Conservation (phyloP, 1,139 yeast species). For the Magnusiomyces clavatus region DNA sequence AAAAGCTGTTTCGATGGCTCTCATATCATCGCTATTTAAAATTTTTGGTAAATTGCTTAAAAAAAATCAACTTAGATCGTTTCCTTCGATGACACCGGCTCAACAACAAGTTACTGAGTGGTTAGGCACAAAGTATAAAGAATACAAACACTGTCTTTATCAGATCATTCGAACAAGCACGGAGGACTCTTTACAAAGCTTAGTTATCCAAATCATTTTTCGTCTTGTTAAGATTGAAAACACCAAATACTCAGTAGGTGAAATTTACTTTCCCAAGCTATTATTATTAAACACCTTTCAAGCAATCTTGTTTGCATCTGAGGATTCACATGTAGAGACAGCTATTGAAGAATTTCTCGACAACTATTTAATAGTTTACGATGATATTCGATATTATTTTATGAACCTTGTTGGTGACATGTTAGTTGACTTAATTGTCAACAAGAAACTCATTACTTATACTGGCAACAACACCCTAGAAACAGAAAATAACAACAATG, state of each 20-base stretch:
- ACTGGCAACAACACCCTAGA: too few relatives aligned
- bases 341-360: constrained; percentile 53
- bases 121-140: constrained; percentile 53
- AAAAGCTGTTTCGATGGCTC: constrained; percentile 16
- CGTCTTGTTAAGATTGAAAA: constrained; percentile 58
- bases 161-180: constrained; percentile 29
- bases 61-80: constrained; percentile 39
- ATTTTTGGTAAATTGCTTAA: constrained; percentile 51
- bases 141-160: constrained; percentile 43
- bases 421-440: constrained; percentile 9
- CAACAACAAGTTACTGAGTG: constrained; percentile 41
- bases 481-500: too few relatives aligned
- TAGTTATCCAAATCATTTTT: constrained; percentile 55
- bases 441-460: background rate
- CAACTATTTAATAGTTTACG: constrained; percentile 42
- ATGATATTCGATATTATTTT: constrained; percentile 29
- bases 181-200: constrained; percentile 46
- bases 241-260: constrained; percentile 42
- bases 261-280: constrained; percentile 55
- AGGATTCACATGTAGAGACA: constrained; percentile 22
- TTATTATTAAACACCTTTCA: constrained; percentile 49
- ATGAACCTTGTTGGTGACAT: constrained; percentile 13
- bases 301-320: constrained; percentile 40
- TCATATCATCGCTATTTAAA: constrained; percentile 47
- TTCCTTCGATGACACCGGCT: constrained; percentile 29